These are phyloP conservation scores for Cladosporium colombiae DNA, from an alignment of 2,329 filamentous ascomycete species.

Conservation along the genomic window DNA sequence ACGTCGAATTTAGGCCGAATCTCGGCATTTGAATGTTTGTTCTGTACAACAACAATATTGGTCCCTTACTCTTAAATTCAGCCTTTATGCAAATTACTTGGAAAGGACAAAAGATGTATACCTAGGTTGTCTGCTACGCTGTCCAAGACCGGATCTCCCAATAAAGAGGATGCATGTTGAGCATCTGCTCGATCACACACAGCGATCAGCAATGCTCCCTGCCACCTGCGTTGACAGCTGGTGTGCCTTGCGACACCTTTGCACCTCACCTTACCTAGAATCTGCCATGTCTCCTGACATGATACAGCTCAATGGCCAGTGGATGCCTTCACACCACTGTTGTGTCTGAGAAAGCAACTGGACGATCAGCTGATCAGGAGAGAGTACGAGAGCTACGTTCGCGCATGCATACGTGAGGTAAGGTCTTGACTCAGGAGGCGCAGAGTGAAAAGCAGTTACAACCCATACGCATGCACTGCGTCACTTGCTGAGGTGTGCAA, in stretches of 20 bases:
- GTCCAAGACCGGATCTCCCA: not conserved
- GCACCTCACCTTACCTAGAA: not conserved
- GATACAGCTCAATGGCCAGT: not conserved
- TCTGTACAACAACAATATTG: not conserved
- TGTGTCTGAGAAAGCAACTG: not conserved
- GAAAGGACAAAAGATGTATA: not conserved
- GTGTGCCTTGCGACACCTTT: not conserved
- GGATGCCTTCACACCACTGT: not conserved
- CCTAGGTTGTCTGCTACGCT: not conserved
- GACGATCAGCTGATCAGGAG: not conserved
- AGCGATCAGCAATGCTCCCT: not conserved
- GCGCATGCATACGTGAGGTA: not conserved
- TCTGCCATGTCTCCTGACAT: not conserved
- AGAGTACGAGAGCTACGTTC: not conserved
- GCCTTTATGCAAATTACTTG: not conserved
- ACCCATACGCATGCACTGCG: too few relatives aligned
- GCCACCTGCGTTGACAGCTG: not conserved
- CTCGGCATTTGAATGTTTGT: not conserved
- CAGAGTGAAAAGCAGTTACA: not conserved
- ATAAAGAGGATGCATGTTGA: not conserved
- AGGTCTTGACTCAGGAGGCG: not conserved
- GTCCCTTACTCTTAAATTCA: not conserved
- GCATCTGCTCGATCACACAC: not conserved
- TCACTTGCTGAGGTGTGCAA: too few relatives aligned
- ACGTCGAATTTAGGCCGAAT: conserved; percentile 9